Base-by-base conservation (phyloP, 1,284 basidiomycete species). In the Golubevia pallescens region DNA sequence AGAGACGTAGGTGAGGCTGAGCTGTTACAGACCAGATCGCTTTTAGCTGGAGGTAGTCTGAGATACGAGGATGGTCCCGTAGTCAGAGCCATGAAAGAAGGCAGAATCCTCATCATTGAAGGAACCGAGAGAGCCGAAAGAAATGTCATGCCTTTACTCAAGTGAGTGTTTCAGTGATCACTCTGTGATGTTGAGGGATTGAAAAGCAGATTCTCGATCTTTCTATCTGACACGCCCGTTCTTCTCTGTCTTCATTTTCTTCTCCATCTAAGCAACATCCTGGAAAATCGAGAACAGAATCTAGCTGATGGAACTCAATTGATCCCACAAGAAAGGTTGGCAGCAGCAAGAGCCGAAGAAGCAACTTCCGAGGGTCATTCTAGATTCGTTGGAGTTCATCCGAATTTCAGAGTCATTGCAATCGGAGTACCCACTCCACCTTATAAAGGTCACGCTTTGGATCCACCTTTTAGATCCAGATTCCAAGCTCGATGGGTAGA, bases 391-490 rank as follows among this genome's bases (percentile, higher is more conserved):
- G 77, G 80, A 2, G 82, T 83, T 20, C 82, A 85, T 60, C 79
- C 77, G n/a, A 77, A 84, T 61, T 87, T 87, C 54, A 70, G 81
- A 10, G 85, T 87, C 61, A 81, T 87, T 61, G 84, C 86, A 7
- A 77, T 84, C 16, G 86, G 86, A 42, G 61, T 81, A 5, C 82
- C 81, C 13, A 70, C 75, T 1, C 85, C 86, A 6, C 86, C 86
- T 3, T 87, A 85, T 73, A 78, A 78, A 19, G 86, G 86, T 19
- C 75, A 82, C 42, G 81, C 86, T 0, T 70, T 86, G 60, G 86
- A 87, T 55, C 86, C 86, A 0, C 86, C 86, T n/a, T 87, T 87
- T 75, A 78, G 86, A 23, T 85, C 82, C 0, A 78, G 86, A 13
- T 87, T 86, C 68, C 86, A 86, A 67, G 79, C 76, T 10, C 66